Percentiles rank a stretch among this genome's conserved stretches.
These are phyloP conservation scores for Thymus quinquecostatus DNA, from an alignment of 257 asterid genomes.

Conservation along the genomic window DNA sequence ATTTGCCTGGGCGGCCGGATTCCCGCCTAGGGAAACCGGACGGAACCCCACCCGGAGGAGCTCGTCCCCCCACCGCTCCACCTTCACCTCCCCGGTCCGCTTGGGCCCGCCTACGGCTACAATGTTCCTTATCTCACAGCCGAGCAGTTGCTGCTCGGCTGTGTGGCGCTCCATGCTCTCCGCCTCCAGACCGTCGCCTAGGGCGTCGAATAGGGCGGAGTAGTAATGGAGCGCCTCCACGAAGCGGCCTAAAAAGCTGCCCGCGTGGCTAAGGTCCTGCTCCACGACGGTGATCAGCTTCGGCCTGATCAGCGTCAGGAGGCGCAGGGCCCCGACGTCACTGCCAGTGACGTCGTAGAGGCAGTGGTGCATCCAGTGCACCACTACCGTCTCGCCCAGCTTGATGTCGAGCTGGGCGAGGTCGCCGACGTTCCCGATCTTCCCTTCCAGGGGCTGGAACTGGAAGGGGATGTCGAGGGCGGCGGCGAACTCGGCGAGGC, in stretches of 20 bases:
- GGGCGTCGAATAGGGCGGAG: conserved; percentile 83
- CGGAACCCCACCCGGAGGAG: conserved; percentile 59
- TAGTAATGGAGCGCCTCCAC: conserved; percentile 89
- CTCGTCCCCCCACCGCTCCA: conserved; percentile 85
- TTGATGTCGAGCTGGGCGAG: conserved; percentile 47
- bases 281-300: conserved; percentile 78
- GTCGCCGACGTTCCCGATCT: conserved; percentile 60
- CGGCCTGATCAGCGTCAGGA: conserved; percentile 57
- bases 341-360: conserved; percentile 81
- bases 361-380: conserved; percentile 95
- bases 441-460: conserved; percentile 69
- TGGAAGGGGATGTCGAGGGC: conserved; percentile 74
- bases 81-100: conserved; percentile 70
- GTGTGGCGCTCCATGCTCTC: conserved; percentile 84
- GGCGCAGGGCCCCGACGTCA: conserved; percentile 58
- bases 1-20: conserved; percentile 78
- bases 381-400: conserved; percentile 64
- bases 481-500: conserved; percentile 75
- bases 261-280: conserved; percentile 75
- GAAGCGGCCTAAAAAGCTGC: conserved; percentile 68
- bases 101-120: conserved; percentile 90
- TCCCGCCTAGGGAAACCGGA: conserved; percentile 79
- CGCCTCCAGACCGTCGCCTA: conserved; percentile 70
- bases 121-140: conserved; percentile 81
- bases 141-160: conserved; percentile 89